A percentile compares a stretch with the other conserved stretches of the same genome.
Evolutionary conservation across 2,329 filamentous ascomycete genomes (phyloP).

Genomic region (Berkeleyomyces rouxiae): DNA sequence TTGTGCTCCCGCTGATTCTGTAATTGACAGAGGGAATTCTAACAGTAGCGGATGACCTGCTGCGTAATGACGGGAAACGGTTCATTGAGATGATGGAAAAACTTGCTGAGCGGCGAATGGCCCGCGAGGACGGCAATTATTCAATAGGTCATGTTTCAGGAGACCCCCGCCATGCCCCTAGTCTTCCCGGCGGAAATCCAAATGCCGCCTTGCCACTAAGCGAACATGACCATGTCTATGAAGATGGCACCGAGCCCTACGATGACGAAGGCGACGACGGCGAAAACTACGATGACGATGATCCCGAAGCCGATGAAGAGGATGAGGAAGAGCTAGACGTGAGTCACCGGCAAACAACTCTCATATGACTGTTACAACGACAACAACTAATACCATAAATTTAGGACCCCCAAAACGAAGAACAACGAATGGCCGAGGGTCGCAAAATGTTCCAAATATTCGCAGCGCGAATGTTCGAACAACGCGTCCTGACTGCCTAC

Average conservation of each 20-base stretch:
- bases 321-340: constrained; percentile 14
- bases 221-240: constrained; percentile 36
- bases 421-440: constrained; percentile 97
- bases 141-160: neutral
- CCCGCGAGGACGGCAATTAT: constrained; percentile 62
- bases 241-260: constrained; percentile 43
- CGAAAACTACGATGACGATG: constrained; percentile 33
- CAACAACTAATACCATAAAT: constrained; percentile 21
- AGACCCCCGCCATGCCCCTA: constrained; percentile 31
- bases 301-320: constrained; percentile 32
- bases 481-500: constrained; percentile 90
- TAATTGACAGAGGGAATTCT: constrained; percentile 51
- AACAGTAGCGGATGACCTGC: constrained; percentile 91
- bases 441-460: constrained; percentile 99
- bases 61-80: constrained; percentile 98
- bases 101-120: constrained; percentile 91
- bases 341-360: neutral
- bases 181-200: constrained; percentile 11
- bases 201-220: constrained; percentile 48
- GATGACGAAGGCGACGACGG: constrained; percentile 50
- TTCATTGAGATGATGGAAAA: constrained; percentile 99
- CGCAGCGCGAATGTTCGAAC: constrained; percentile 97
- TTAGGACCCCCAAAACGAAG: constrained; percentile 90
- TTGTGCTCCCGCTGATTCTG: constrained; percentile 20
- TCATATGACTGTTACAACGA: neutral